These are phyloP conservation scores for Syzygium aqueum DNA, from an alignment of 345 rosid genomes.

Conservation along the genomic window DNA sequence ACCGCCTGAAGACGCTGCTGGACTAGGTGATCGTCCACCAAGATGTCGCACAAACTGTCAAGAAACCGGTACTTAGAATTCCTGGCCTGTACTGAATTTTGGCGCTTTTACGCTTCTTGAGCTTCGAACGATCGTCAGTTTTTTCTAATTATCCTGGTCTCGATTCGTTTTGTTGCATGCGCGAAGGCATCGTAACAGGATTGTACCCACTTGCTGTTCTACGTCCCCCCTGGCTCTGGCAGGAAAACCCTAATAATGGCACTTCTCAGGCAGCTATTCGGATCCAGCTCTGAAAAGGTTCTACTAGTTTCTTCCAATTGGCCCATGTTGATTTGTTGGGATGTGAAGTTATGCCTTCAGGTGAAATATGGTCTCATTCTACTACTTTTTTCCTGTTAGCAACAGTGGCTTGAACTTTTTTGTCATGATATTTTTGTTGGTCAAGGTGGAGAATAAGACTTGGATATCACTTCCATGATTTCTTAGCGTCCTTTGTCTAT, in stretches of 20 bases:
- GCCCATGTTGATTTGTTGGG: not conserved
- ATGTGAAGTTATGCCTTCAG: not conserved
- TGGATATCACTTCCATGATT: slow-evolving; percentile 24
- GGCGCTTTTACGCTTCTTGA: not conserved
- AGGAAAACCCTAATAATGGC: slow-evolving; percentile 99
- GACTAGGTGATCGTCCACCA: too few species aligned
- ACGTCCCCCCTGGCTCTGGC: slow-evolving; percentile 94
- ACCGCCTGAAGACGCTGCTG: too few species aligned
- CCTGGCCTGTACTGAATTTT: not conserved
- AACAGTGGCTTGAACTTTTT: not conserved
- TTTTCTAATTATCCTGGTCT: not conserved
- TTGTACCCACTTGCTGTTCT: slow-evolving; percentile 94
- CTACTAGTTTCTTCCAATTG: not conserved
- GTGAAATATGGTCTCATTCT: not conserved
- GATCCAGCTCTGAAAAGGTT: slow-evolving; percentile 86
- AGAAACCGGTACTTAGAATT: slow-evolving; percentile 52
- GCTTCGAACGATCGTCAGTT: not conserved
- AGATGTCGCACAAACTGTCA: slow-evolving; percentile 9
- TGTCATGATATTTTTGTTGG: slow-evolving; percentile 41
- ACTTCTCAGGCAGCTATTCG: slow-evolving; percentile 77
- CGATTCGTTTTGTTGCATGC: not conserved
- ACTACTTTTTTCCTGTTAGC: not conserved
- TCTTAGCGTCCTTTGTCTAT: not conserved
- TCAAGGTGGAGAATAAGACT: slow-evolving; percentile 82
- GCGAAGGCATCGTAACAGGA: slow-evolving; percentile 79